phyloP scores from a whole-genome alignment of 169 alveolate genomes.

The Plasmodium gonderi region DNA sequence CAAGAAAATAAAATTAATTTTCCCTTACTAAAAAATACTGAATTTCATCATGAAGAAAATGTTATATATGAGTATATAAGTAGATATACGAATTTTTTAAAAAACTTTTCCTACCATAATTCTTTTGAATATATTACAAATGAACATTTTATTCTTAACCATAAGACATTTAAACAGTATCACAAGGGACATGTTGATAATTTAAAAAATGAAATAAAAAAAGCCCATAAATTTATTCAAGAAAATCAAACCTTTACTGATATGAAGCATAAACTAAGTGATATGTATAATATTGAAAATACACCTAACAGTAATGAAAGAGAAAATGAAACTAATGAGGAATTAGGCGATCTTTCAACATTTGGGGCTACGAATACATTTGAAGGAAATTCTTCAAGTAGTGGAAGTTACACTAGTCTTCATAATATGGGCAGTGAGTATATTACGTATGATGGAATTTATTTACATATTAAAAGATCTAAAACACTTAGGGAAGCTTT shows the following conservation, averaged over 20 bases:
- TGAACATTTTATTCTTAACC: background rate
- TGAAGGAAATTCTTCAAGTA: background rate
- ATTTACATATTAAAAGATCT: conserved; percentile 11
- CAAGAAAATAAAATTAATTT: background rate
- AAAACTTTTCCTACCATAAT: conserved; percentile 6
- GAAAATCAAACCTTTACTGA: conserved; percentile 21
- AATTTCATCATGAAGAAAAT: conserved; percentile 11
- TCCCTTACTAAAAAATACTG: background rate
- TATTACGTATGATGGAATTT: conserved; percentile 29
- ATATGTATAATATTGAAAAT: conserved; percentile 28
- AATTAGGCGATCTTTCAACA: background rate
- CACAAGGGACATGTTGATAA: background rate
- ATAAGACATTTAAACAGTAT: conserved; percentile 9
- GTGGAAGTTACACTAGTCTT: background rate
- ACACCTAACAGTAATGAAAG: background rate
- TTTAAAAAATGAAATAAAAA: conserved; percentile 23
- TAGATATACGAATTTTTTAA: conserved; percentile 30
- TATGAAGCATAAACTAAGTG: conserved; percentile 1
- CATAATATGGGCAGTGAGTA: background rate
- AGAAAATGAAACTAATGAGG: background rate
- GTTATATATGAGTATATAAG: conserved; percentile 38
- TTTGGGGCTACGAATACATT: background rate
- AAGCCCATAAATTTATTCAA: background rate
- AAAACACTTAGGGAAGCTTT: conserved; percentile 13
- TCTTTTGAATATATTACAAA: background rate